Percentiles rank a stretch among this genome's conserved stretches.
phyloP scores from a whole-genome alignment of 345 rosid species.

The Populus nigra region DNA sequence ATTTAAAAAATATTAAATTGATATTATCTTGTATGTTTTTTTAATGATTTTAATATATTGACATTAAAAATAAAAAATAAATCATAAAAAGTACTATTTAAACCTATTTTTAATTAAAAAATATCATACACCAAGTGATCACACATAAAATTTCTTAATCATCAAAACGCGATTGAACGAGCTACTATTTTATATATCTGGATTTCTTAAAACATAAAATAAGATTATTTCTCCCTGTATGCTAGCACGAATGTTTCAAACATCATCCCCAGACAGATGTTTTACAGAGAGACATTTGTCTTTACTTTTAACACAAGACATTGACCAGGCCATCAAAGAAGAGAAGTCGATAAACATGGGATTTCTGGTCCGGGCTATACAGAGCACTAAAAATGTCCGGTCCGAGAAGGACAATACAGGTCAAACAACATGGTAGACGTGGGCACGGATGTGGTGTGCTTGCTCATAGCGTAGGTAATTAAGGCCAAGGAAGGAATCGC shows the following conservation, averaged over 20 bases:
- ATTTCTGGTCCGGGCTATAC: neutral
- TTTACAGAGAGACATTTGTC: neutral
- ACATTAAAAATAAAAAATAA: too few relatives aligned
- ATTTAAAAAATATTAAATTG: too few relatives aligned
- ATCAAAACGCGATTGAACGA: neutral
- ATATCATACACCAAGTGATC: too few relatives aligned
- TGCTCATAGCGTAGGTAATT: neutral
- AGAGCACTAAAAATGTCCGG: conserved; percentile 2
- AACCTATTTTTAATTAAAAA: too few relatives aligned
- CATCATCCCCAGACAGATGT: neutral
- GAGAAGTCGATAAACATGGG: conserved; percentile 1
- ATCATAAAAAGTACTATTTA: too few relatives aligned
- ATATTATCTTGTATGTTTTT: too few relatives aligned
- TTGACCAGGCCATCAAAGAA: neutral
- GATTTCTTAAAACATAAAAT: too few relatives aligned
- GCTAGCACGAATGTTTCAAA: too few relatives aligned
- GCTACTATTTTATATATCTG: too few relatives aligned
- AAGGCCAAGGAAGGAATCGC: neutral
- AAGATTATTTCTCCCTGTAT: too few relatives aligned
- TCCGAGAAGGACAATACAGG: neutral
- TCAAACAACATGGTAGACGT: conserved; percentile 20
- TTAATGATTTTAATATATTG: too few relatives aligned
- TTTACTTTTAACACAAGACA: neutral
- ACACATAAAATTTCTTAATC: too few relatives aligned
- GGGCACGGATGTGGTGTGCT: neutral